These are phyloP conservation scores for Albizia julibrissin DNA, from an alignment of 306 rosid genomes.

Conservation along the genomic window DNA sequence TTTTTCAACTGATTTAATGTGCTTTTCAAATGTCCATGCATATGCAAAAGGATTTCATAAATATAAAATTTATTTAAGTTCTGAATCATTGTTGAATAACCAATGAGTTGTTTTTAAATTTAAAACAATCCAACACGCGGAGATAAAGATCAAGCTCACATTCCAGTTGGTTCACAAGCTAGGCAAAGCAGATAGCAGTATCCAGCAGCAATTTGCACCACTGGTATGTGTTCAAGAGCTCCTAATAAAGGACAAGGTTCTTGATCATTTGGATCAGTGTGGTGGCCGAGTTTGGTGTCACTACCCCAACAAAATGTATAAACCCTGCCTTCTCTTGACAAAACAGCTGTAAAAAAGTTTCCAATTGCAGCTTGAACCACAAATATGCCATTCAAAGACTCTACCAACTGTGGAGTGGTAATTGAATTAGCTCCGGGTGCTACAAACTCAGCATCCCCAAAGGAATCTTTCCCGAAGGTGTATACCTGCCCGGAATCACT, in stretches of 20 bases:
- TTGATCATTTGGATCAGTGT: conserved; percentile 70
- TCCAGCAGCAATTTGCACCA: conserved; percentile 97
- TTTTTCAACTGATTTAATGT: not conserved
- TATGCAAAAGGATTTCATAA: conserved; percentile 1
- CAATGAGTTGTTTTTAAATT: not conserved
- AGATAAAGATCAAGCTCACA: conserved; percentile 56
- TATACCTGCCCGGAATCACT: conserved; percentile 85
- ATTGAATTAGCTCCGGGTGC: conserved; percentile 61
- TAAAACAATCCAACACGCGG: not conserved
- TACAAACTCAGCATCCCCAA: conserved; percentile 80
- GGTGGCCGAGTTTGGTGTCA: conserved; percentile 83
- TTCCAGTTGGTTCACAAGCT: conserved; percentile 89
- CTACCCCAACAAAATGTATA: conserved; percentile 94
- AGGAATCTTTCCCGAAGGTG: conserved; percentile 86
- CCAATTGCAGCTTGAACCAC: conserved; percentile 99
- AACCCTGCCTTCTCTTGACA: conserved; percentile 92
- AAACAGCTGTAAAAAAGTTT: conserved; percentile 85
- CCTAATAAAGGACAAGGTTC: conserved; percentile 83
- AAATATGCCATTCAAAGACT: conserved; percentile 76
- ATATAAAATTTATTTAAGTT: not conserved
- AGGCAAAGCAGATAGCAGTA: conserved; percentile 96
- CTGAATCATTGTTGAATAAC: conserved; percentile 6
- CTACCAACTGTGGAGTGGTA: conserved; percentile 69
- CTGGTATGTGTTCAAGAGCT: conserved; percentile 80
- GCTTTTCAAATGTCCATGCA: not conserved